Base-by-base conservation (phyloP, 768 basidiomycete species). In the Leccinum subgranulosum region DNA sequence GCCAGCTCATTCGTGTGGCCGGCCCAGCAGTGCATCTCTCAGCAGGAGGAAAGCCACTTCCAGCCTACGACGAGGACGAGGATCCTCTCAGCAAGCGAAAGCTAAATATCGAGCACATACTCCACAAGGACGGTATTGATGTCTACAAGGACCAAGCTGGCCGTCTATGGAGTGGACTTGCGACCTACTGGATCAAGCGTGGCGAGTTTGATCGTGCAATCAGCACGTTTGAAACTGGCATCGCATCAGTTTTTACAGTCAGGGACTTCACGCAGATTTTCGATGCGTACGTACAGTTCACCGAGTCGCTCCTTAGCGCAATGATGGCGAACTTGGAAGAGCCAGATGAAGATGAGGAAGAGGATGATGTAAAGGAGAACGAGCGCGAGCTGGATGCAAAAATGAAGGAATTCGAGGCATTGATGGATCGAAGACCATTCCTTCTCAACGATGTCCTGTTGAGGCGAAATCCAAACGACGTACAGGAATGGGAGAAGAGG, bases 401-500 rank as follows among this genome's bases (percentile, higher is more conserved):
- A 66, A 97, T 98, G 91, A 88, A 87, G 69, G 87, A 88, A 58
- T 94, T 98, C 65, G 96, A 98, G 72, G 90, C 87, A 41, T 73
- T 99, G 63, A 96, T 96, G 81, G 97, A 99, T 71, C 81, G 95
- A 50, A 75, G 97, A 69, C 96, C 94, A 3, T 98, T 99, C 81
- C 78, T 99, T 60, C 86, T 97, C 48, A 99, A 99, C 65, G 95
- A 98, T 66, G 97, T 98, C 12, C 76, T 98, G 15, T 72, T 98
- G 34, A 77, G 97, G 60, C 79, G 97, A 66, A 99, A 99, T 78
- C 92, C 93, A 5, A 92, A 98, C 64, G 97, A 99, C 66, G 97
- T 98, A 2, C 94, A 97, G 63, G 97, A 99, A 71, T 99, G 97
- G 97, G 97, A 98, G 76, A 99, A 99, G 74, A 80, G 96, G 34